phyloP scores from a whole-genome alignment of 352 stramenopile genomes.

The Phytophthora cajani region DNA sequence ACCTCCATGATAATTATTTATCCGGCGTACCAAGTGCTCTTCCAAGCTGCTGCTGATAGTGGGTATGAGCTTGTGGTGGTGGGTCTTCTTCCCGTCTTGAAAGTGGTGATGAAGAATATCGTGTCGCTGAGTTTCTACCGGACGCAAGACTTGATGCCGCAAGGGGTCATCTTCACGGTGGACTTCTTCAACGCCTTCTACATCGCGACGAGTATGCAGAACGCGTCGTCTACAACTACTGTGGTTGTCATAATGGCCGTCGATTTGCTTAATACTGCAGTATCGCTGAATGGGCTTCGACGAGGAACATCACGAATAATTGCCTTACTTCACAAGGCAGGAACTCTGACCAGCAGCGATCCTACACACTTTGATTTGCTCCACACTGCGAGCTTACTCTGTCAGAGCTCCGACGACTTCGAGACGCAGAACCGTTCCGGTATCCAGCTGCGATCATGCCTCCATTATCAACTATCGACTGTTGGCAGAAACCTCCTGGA shows the following conservation, averaged over 20 bases:
- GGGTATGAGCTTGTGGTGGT: slow-evolving; percentile 16
- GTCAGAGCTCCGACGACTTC: not conserved
- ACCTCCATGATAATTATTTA: slow-evolving; percentile 19
- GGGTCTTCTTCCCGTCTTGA: slow-evolving; percentile 15
- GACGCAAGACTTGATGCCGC: slow-evolving; percentile 27
- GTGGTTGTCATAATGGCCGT: slow-evolving; percentile 8
- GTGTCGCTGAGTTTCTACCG: slow-evolving; percentile 8
- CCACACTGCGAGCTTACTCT: not conserved
- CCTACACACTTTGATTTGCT: not conserved
- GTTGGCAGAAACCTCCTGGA: not conserved
- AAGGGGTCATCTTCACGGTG: slow-evolving; percentile 30
- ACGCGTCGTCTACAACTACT: slow-evolving; percentile 3
- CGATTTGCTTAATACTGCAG: not conserved
- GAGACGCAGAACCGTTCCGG: not conserved
- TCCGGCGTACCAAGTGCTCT: slow-evolving; percentile 21
- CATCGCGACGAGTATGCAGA: slow-evolving; percentile 31
- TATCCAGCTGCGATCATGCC: slow-evolving; percentile 1
- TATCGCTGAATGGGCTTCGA: slow-evolving; percentile 1
- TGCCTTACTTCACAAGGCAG: not conserved
- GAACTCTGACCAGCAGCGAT: not conserved
- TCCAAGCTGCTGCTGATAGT: slow-evolving; percentile 7
- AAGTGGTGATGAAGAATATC: slow-evolving; percentile 19
- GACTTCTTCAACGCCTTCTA: slow-evolving; percentile 32
- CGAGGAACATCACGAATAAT: not conserved
- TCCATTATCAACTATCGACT: not conserved